Base-by-base conservation (phyloP, 225 moss, liverwort and hornwort species). In the Physcomitrium patens region DNA sequence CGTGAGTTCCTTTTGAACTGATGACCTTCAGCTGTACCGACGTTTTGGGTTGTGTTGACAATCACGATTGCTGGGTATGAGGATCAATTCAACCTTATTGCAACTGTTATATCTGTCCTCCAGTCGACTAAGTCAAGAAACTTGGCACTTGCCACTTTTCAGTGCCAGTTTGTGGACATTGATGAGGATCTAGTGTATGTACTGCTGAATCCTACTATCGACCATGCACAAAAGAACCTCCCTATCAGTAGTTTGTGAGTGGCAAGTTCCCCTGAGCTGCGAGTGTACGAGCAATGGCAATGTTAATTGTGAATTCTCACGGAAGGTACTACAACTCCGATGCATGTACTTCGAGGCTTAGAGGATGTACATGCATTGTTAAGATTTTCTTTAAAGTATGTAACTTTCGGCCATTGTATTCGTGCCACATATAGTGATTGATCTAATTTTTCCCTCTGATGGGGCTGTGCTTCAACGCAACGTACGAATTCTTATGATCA, bases 161-260 rank as follows among this genome's bases (percentile, higher is more conserved):
- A 56, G 63, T 78, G 43, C 70, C 83, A 96, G 93, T 85, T 96
- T 73, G 94, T 91, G 96, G 94, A 97, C 81, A 97, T 97, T 75
- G 93, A 97, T 67, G 96, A 97, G 85, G 93, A 94, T 81, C 94
- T 94, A 18, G 91, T 97, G 43, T 97, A 94, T 77, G 79, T 94
- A 65, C 77, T 94, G 76, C 79, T 97, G 68, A 97, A 97, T 86
- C 96, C 94, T 57, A 81, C 86, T 73, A 93, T 97, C 87, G 93
- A 97, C 82, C 96, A 97, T 87, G 96, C 94, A 60, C 92, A 94
- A 72, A 94, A 97, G 69, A 94, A 97, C 81, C 87, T 97, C 53
- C 96, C 96, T 28, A 97, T 97, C 69, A 92, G 88, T 71, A 85
- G 94, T 19, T 97, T 87, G 96, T 94, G 87, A 97, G 94, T 71